Evolutionary conservation across 495 filamentous ascomycete species (phyloP), one percentile per base, ranked within the genome.

Genomic region (Tuber indicum): DNA sequence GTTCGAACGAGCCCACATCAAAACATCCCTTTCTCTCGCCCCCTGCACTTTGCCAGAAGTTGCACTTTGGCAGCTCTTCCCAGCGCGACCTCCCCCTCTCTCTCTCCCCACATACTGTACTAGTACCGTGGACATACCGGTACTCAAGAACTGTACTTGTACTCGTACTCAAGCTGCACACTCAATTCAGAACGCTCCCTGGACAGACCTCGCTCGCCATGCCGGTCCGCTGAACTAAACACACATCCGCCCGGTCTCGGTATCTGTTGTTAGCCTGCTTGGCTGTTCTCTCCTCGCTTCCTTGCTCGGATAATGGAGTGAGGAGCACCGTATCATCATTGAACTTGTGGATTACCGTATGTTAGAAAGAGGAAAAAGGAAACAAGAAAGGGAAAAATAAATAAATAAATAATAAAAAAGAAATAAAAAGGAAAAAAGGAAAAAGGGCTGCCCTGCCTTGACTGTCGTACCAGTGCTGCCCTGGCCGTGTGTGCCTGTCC

Each of bases 191-290:
- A 26, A 36, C 52, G 52, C 58, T 66, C 75, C 44, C 21, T 8
- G 26, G 26, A 23, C 74, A 42, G 75, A 71, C 58, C 52, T 52
- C 66, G 72, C 62, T 77, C 76, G 52, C 74, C 78, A 70, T 76
- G 26, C 58, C 26, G 58, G 58, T 36, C 58, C 58, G 26, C 58
- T 66, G 58, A 66, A 66, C 26, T 66, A 66, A 8, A 66, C 58
- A 32, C 26, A 66, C 26, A 36, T 36, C 58, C 26, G 58, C 32
- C 26, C 58, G 36, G 26, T 16, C 58, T 36, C 58, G 32, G 58
- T 36, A 19, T 26, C 26, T 4, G 58, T 32, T 66, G 14, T 66
- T 36, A 36, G 26, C 58, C 26, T 36, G 32, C 58, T 36, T 17
- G 26, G 17, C 16, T 36, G 14, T 19, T 26, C 58, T 66, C 58